Evolutionary conservation across 225 moss, liverwort and hornwort genomes (phyloP).

Genomic region (Thuidium tamariscinum): DNA sequence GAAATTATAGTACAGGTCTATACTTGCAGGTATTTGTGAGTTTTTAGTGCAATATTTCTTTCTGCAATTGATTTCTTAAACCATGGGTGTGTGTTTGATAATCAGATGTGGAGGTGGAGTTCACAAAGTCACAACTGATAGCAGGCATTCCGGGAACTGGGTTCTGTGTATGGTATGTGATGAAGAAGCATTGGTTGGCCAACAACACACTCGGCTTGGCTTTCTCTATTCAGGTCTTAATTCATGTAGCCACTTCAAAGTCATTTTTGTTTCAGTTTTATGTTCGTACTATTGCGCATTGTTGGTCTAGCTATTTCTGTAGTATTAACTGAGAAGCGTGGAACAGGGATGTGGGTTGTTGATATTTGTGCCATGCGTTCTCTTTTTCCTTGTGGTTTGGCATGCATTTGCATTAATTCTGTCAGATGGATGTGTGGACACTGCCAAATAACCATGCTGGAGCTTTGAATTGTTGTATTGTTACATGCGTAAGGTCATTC

Average conservation of each 20-base stretch:
- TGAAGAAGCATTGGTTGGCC: constrained; percentile 99
- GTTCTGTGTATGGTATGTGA: constrained; percentile 97
- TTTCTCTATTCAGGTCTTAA: constrained; percentile 89
- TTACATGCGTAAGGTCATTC: not conserved
- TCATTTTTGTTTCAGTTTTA: not conserved
- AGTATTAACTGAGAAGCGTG: not conserved
- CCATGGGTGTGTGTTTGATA: not conserved
- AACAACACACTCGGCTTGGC: constrained; percentile 99
- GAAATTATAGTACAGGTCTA: not conserved
- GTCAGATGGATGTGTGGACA: not conserved
- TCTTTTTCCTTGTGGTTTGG: not conserved
- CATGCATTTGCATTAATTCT: not conserved
- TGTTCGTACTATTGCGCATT: not conserved
- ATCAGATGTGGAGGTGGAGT: constrained; percentile 79
- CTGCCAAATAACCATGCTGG: not conserved
- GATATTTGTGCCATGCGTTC: not conserved
- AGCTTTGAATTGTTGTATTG: not conserved
- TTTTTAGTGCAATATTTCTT: not conserved
- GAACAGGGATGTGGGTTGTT: not conserved
- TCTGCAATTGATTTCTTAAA: not conserved
- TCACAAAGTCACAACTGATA: constrained; percentile 80
- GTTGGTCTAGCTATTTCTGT: not conserved
- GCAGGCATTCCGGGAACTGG: constrained; percentile 91
- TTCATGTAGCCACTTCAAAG: not conserved
- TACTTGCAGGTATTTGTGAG: not conserved